Base-by-base conservation (phyloP, 257 asterid genomes). In the Apocynum venetum region DNA sequence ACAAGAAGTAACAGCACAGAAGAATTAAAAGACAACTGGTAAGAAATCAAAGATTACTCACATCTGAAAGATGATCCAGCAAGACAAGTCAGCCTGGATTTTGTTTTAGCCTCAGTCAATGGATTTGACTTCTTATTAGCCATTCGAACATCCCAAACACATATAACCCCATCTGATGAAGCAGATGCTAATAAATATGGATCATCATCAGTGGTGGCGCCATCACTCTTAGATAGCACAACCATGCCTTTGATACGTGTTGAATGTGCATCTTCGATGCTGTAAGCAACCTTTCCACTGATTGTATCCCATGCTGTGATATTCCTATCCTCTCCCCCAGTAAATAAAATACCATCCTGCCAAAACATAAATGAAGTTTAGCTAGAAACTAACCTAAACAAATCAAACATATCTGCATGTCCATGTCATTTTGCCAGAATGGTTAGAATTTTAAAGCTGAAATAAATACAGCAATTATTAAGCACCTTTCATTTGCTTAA, bases 41-140 rank as follows among this genome's bases (percentile, higher is more conserved):
- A 12, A 55, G 13, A 19, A 74, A 59, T 12, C 38, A 79, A 53
- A 25, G 68, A 60, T 46, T n/a, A 71, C 98, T 90, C 83, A 93
- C 98, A 78, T 87, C 82, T 86, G 78, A 86, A 72, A 5, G 97
- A 88, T 38, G 99, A 95, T 76, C 99, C 99, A 66, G 98, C 96
- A 72, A 95, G 98, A 85, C 99, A 95, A 73, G 99, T 95, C 41
- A 95, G 85, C 85, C 99, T 88, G 81, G 99, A 95, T 84, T 83
- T 93, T 60, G 98, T 95, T 79, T 93, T 85, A 77, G 85, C 85
- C 86, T 91, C 97, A 36, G 91, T 79, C 63, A 93, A 48, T 35
- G 97, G 99, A 64, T 44, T 85, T 40, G 94, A 75, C 83, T 83
- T 83, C 70, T 81, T 82, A 56, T 36, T 72, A 63, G 84, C 84